Evolutionary conservation across 768 basidiomycete genomes (phyloP).

Genomic region (Candolleomyces eurysporus): DNA sequence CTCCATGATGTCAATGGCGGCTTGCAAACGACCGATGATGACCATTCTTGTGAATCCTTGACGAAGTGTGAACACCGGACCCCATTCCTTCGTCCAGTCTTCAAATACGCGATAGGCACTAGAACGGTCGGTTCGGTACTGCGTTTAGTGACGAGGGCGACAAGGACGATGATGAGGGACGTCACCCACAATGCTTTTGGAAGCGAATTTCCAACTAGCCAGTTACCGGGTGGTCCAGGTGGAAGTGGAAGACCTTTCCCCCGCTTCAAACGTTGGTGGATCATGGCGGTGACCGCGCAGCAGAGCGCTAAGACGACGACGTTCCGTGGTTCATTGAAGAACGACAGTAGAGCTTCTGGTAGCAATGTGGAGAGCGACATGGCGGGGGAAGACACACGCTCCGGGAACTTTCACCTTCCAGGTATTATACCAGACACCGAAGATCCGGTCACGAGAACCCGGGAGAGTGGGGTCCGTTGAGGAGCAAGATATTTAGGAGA

Average conservation of each 20-base stretch:
- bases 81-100: conserved; percentile 59
- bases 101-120: conserved; percentile 54
- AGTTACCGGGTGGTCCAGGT: conserved; percentile 41
- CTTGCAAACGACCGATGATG: conserved; percentile 50
- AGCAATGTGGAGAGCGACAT: neutral
- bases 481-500: no score
- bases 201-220: conserved; percentile 38
- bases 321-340: conserved; percentile 19
- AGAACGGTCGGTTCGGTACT: neutral
- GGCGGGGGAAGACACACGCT: neutral
- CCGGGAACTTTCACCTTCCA: neutral
- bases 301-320: conserved; percentile 30
- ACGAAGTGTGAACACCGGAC: conserved; percentile 56
- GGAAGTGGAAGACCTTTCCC: conserved; percentile 31
- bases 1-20: conserved; percentile 66
- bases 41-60: conserved; percentile 45
- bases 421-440: no score
- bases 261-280: conserved; percentile 24
- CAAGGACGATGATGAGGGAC: neutral
- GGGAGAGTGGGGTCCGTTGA: no score
- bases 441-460: no score
- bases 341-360: neutral
- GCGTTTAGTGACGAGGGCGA: neutral
- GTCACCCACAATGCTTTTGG: conserved; percentile 39
- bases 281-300: conserved; percentile 25